Percentiles rank a stretch among this genome's conserved stretches.
Conservation (phyloP, 768 basidiomycete genomes). For the Lactarius hengduanensis region DNA sequence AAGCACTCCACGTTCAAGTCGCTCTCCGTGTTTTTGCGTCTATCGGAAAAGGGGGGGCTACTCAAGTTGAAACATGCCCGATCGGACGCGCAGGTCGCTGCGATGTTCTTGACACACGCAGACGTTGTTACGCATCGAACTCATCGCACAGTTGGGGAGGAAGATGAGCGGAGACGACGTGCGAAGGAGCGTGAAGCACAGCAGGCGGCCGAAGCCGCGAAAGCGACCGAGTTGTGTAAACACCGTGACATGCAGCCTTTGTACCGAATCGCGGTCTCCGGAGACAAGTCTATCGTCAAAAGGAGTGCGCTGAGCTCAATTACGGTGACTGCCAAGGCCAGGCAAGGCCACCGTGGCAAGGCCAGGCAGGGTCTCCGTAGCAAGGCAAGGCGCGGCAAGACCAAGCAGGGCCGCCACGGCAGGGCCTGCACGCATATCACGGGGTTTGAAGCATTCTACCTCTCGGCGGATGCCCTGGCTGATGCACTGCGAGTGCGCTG, state of each 20-base stretch:
- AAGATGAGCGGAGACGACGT: conserved; percentile 62
- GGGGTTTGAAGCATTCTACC: conserved; percentile 74
- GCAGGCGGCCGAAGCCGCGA: conserved; percentile 51
- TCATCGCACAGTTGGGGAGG: conserved; percentile 62
- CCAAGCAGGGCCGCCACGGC: conserved; percentile 46
- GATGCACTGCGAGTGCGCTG: conserved; percentile 76
- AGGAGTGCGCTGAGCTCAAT: conserved; percentile 77
- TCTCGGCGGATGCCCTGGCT: conserved; percentile 69
- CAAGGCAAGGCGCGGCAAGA: conserved; percentile 53
- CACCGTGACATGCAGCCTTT: conserved; percentile 66
- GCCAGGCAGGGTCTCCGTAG: conserved; percentile 25
- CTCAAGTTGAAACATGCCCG: conserved; percentile 65
- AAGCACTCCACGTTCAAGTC: conserved; percentile 81
- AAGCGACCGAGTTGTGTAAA: conserved; percentile 51
- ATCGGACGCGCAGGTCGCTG: conserved; percentile 37
- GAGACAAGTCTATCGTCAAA: conserved; percentile 54
- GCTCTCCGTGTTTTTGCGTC: conserved; percentile 75
- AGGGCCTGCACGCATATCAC: conserved; percentile 75
- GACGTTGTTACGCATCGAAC: conserved; percentile 50
- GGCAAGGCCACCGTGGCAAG: conserved; percentile 74
- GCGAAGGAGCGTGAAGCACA: conserved; percentile 54
- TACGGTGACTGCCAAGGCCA: conserved; percentile 60
- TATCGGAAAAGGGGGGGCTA: conserved; percentile 69
- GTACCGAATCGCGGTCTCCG: conserved; percentile 60
- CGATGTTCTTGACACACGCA: conserved; percentile 56